Base-by-base conservation (phyloP, 345 rosid species). In the Lepidium sativum region DNA sequence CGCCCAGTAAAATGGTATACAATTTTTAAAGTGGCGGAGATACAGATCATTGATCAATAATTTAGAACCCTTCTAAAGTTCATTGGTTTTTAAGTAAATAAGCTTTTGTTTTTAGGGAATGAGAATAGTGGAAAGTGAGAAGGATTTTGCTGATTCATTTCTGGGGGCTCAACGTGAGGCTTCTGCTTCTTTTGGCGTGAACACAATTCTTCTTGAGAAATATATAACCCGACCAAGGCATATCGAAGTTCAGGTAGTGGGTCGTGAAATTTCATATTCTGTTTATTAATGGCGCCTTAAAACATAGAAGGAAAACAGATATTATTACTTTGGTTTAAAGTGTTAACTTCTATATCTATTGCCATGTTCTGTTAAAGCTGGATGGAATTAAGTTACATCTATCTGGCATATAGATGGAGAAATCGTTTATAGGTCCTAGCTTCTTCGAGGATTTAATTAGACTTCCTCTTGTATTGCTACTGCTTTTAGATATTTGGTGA, bases 101-200 rank as follows among this genome's bases (percentile, higher is more conserved):
- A 41, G 41, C 48, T 73, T 78, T 60, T 72, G 44, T 65, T 49
- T 76, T 63, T 63, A 92, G 98, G 98, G 98, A 44, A 92, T 92
- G 98, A 83, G 97, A 79, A 87, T 92, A 61, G 98, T 87, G 21
- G 73, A 76, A 67, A 80, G 77, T 82, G 79, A 65, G 20, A 72
- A 65, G 55, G 91, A 87, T 39, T 92, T 92, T 67, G 76, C 72
- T 6, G 90, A 92, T 21, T 66, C 97, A n/a, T 87, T 92, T 83
- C 61, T 92, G 78, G 96, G 96, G 62, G 97, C 96, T 73, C 95
- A 92, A 68, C 87, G 92, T 18, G 97, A 92, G 70, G 97, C 97
- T 68, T 88, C 97, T 65, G 90, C 96, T 55, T 92, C 98, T 62
- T 92, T 92, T 73, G 98, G 98, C 6, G 23, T 87, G 59, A 79